Evolutionary conservation across 106 monocot genomes (phyloP).

Genomic region (Platanthera zijinensis): DNA sequence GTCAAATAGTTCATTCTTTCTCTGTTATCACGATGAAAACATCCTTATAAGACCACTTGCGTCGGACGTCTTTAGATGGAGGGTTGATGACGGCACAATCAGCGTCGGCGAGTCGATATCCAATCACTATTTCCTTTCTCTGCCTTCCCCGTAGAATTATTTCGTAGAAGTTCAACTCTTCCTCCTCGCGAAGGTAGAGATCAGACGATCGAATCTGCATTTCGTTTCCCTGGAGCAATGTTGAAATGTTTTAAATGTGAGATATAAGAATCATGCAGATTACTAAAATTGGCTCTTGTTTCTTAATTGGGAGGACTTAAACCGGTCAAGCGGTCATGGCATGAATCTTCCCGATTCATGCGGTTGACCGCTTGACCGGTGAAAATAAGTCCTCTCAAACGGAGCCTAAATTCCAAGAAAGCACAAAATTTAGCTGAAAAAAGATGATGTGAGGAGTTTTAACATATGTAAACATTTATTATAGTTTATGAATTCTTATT

Average conservation of each 20-base stretch:
- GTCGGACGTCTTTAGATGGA: constrained; percentile 25
- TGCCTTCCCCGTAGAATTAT: constrained; percentile 50
- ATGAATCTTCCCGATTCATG: too few relatives aligned
- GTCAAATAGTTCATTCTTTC: constrained; percentile 33
- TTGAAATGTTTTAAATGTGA: background rate
- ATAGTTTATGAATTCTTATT: too few relatives aligned
- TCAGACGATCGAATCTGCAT: constrained; percentile 55
- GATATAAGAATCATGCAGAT: background rate
- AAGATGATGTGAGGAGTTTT: too few relatives aligned
- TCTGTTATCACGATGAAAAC: constrained; percentile 62
- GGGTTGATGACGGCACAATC: constrained; percentile 61
- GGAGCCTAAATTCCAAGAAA: too few relatives aligned
- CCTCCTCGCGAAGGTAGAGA: constrained; percentile 50
- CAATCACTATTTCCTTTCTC: constrained; percentile 58
- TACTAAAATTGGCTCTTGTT: background rate
- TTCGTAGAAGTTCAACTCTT: constrained; percentile 56
- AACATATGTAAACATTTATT: too few relatives aligned
- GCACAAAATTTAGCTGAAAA: too few relatives aligned
- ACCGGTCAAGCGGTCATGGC: too few relatives aligned
- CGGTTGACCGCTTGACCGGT: too few relatives aligned
- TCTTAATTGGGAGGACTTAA: too few relatives aligned
- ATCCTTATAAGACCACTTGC: constrained; percentile 49
- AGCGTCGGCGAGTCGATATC: constrained; percentile 38
- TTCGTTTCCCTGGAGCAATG: constrained; percentile 48
- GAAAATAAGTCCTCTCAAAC: too few relatives aligned